Conservation (phyloP, 2,329 filamentous ascomycete species). For the Aciculosporium take region DNA sequence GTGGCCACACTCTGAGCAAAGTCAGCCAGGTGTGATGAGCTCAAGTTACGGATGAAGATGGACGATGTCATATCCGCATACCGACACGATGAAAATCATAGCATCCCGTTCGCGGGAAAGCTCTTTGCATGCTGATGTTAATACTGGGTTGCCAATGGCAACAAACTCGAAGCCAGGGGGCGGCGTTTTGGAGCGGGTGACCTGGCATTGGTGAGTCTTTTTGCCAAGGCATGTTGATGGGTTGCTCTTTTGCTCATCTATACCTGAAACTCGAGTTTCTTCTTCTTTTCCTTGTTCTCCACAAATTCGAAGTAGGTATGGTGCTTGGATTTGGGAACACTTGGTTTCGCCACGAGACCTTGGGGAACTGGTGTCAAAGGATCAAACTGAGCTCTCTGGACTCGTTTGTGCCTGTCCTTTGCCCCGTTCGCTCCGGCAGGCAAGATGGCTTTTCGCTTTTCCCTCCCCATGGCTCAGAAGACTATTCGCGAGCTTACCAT, state of each 20-base stretch:
- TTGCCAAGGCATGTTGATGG: conserved; percentile 7
- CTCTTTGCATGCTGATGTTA: conserved; percentile 50
- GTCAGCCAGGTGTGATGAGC: conserved; percentile 1
- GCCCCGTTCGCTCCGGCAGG: conserved; percentile 18
- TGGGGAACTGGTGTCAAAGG: conserved; percentile 19
- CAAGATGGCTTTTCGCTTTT: conserved; percentile 16
- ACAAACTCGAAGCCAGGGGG: conserved; percentile 50
- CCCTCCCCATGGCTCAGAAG: conserved; percentile 19
- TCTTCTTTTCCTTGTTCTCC: conserved; percentile 49
- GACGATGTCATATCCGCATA: conserved; percentile 19
- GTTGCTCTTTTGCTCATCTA: conserved; percentile 10
- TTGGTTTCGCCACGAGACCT: conserved; percentile 24
- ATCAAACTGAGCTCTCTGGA: conserved; percentile 19
- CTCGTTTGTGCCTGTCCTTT: conserved; percentile 22
- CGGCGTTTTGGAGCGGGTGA: conserved; percentile 35
- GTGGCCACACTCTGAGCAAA: conserved; percentile 11
- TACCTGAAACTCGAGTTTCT: conserved; percentile 51
- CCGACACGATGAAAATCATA: conserved; percentile 54
- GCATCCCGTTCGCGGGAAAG: conserved; percentile 46
- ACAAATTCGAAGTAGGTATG: conserved; percentile 50
- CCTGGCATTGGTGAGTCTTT: conserved; percentile 26
- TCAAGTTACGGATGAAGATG: neutral
- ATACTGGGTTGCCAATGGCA: conserved; percentile 44
- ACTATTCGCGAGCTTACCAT: conserved; percentile 4
- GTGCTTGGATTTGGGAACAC: conserved; percentile 37